A percentile compares a stretch with the other conserved stretches of the same genome.
These are phyloP conservation scores for Coemansia sp. DNA, from an alignment of 192 early-diverging fungal genomes.

Conservation along the genomic window DNA sequence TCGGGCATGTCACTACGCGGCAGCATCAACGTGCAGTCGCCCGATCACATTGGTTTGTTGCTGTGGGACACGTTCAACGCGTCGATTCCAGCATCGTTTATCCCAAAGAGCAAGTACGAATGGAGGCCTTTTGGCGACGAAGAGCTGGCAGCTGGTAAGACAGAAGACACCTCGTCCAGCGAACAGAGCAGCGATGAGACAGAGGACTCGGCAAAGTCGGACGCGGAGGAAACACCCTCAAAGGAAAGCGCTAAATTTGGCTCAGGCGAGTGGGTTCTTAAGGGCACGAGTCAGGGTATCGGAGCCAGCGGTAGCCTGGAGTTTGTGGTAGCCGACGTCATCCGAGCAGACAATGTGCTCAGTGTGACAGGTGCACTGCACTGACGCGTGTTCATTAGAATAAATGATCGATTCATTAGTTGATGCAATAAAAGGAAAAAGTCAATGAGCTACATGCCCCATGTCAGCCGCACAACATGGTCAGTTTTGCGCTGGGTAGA, in stretches of 20 bases:
- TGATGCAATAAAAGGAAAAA: slow-evolving; percentile 6
- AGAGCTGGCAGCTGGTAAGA: slow-evolving; percentile 30
- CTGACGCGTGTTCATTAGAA: slow-evolving; percentile 12
- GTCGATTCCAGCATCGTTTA: slow-evolving; percentile 81
- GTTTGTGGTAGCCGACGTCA: slow-evolving; percentile 75
- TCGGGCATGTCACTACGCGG: slow-evolving; percentile 55
- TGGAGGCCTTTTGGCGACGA: slow-evolving; percentile 62
- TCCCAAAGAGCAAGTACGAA: slow-evolving; percentile 72
- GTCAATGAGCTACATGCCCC: slow-evolving; percentile 54
- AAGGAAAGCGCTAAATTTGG: slow-evolving; percentile 28
- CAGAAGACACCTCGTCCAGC: background rate
- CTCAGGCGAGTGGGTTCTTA: slow-evolving; percentile 71
- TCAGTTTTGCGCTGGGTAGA: slow-evolving; percentile 89
- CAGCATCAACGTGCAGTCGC: slow-evolving; percentile 85
- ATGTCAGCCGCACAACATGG: slow-evolving; percentile 86
- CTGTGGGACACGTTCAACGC: slow-evolving; percentile 96
- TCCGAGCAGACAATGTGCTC: slow-evolving; percentile 79
- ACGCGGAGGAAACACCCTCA: background rate
- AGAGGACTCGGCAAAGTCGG: slow-evolving; percentile 13
- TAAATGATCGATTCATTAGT: background rate
- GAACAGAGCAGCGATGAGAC: slow-evolving; percentile 24
- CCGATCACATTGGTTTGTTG: slow-evolving; percentile 91
- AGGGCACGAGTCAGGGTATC: slow-evolving; percentile 65
- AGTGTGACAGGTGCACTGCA: slow-evolving; percentile 75
- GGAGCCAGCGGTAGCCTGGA: slow-evolving; percentile 66